Conservation (phyloP, 805 yeast species). For the Candida tibetensis region DNA sequence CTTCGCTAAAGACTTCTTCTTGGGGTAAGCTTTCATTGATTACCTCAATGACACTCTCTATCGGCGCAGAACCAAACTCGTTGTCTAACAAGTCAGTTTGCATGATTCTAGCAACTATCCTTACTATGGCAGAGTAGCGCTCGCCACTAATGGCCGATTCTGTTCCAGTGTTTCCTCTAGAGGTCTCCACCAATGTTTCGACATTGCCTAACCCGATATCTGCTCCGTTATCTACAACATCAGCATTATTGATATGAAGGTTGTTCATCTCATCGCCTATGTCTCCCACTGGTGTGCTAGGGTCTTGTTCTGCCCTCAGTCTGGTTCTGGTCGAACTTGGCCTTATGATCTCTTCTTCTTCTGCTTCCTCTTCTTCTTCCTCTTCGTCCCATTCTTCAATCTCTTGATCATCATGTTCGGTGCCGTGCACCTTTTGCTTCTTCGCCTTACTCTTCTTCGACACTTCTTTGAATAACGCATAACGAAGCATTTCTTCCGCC, state of each 20-base stretch:
- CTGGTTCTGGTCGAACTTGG: conserved; percentile 19
- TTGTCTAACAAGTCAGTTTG: conserved; percentile 33
- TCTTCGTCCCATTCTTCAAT: conserved; percentile 33
- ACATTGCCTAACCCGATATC: too few relatives aligned
- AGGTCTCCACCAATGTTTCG: conserved; percentile 27
- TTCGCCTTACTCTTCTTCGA: conserved; percentile 36
- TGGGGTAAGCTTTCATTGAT: conserved; percentile 37
- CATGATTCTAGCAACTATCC: conserved; percentile 30
- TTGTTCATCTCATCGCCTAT: conserved; percentile 28
- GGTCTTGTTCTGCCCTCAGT: conserved; percentile 12
- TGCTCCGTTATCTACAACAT: conserved; percentile 5
- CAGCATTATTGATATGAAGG: conserved; percentile 27
- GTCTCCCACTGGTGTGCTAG: conserved; percentile 13
- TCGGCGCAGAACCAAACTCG: conserved; percentile 29
- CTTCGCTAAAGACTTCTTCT: conserved; percentile 34
- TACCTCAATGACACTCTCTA: conserved; percentile 29
- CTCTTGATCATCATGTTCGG: conserved; percentile 21
- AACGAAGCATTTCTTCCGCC: conserved; percentile 82
- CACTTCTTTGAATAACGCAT: conserved; percentile 79
- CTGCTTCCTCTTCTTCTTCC: conserved; percentile 29
- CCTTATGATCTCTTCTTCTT: conserved; percentile 16
- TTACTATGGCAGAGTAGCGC: conserved; percentile 29
- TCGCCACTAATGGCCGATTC: conserved; percentile 26
- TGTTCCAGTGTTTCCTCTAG: conserved; percentile 18
- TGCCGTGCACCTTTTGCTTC: conserved; percentile 21